Percentiles rank a stretch among this genome's conserved stretches.
Evolutionary conservation across 345 rosid genomes (phyloP).

Genomic region (Durio zibethinus): DNA sequence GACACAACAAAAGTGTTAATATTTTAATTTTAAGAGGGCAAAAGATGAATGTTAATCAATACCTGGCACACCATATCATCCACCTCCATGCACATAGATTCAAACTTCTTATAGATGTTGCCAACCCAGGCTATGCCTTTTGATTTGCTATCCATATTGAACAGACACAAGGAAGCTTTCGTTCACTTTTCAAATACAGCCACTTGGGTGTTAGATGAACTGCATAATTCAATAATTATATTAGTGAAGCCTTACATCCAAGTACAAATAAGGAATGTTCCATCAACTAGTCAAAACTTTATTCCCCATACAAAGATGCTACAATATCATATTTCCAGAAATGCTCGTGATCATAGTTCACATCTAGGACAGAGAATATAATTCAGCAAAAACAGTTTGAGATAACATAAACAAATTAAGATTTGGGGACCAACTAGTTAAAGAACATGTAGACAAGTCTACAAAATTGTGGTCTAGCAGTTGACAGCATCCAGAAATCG

Average conservation of each 20-base stretch:
- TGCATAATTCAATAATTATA: background rate
- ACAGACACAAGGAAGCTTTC: background rate
- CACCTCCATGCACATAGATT: conserved; percentile 26
- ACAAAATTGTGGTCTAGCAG: background rate
- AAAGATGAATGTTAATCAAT: background rate
- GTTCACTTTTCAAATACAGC: background rate
- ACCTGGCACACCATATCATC: conserved; percentile 33
- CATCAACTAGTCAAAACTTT: background rate
- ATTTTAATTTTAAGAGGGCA: background rate
- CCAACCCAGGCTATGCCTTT: conserved; percentile 29
- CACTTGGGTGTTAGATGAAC: background rate
- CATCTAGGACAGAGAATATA: background rate
- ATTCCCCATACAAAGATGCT: background rate
- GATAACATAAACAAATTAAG: background rate
- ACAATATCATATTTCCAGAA: background rate
- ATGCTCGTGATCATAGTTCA: conserved; percentile 2
- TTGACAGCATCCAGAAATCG: background rate
- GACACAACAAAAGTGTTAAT: background rate
- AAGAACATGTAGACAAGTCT: background rate
- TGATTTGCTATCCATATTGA: conserved; percentile 19
- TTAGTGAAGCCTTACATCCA: background rate
- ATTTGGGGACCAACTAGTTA: background rate
- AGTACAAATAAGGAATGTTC: background rate
- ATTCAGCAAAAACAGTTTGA: background rate
- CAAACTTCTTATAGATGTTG: conserved; percentile 28